phyloP scores from a whole-genome alignment of 2,329 filamentous ascomycete genomes.

The Parastagonospora avenae region DNA sequence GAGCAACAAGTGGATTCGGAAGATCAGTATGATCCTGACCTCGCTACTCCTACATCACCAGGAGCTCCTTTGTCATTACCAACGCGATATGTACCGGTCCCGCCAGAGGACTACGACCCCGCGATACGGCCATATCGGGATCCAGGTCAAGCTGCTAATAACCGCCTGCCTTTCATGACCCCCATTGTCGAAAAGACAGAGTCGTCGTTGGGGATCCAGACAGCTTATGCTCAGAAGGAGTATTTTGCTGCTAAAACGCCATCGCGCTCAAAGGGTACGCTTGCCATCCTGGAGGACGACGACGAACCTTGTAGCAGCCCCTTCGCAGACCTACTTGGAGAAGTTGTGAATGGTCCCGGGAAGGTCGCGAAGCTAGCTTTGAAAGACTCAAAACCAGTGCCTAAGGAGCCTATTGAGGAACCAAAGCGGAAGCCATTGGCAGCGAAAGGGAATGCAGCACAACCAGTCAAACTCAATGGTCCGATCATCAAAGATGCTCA shows the following conservation, averaged over 20 bases:
- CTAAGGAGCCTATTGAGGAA: slow-evolving; percentile 24
- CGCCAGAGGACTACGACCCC: slow-evolving; percentile 84
- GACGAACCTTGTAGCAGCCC: slow-evolving; percentile 70
- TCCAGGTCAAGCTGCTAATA: slow-evolving; percentile 79
- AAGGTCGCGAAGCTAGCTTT: slow-evolving; percentile 59
- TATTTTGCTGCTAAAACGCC: slow-evolving; percentile 76
- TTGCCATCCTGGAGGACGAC: slow-evolving; percentile 46
- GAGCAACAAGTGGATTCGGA: slow-evolving; percentile 32
- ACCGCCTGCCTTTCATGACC: slow-evolving; percentile 96
- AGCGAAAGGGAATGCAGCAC: slow-evolving; percentile 49
- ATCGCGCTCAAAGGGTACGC: slow-evolving; percentile 60
- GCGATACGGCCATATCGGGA: slow-evolving; percentile 82
- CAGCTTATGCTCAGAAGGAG: slow-evolving; percentile 57
- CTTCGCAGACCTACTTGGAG: slow-evolving; percentile 67
- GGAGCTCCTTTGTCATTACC: slow-evolving; percentile 44
- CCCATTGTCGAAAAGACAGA: slow-evolving; percentile 97
- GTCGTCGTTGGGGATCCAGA: slow-evolving; percentile 69
- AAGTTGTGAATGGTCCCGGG: slow-evolving; percentile 49
- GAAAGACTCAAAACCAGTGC: slow-evolving; percentile 48
- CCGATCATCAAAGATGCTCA: slow-evolving; percentile 81
- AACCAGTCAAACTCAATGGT: slow-evolving; percentile 57
- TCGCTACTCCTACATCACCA: slow-evolving; percentile 56
- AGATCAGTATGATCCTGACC: slow-evolving; percentile 43
- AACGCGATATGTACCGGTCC: slow-evolving; percentile 75
- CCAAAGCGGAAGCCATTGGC: slow-evolving; percentile 19